Conservation (phyloP, 176 grass and related monocot species). For the Rhynchospora pubera region DNA sequence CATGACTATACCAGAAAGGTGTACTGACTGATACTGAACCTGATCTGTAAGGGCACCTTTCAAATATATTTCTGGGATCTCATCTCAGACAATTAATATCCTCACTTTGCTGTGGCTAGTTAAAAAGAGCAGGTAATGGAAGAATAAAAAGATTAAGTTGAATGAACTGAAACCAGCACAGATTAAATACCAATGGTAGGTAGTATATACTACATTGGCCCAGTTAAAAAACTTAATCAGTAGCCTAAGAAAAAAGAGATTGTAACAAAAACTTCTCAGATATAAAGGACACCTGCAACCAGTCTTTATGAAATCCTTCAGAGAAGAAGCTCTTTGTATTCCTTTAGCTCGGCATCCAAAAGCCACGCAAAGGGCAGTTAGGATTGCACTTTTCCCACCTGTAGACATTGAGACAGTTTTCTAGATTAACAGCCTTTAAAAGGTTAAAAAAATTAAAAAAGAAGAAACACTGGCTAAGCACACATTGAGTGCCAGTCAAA, state of each 20-base stretch:
- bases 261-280: background rate
- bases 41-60: background rate
- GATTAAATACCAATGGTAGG: background rate
- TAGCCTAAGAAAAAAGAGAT: background rate
- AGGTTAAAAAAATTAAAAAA: no score
- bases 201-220: background rate
- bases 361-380: constrained; percentile 81
- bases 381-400: constrained; percentile 90
- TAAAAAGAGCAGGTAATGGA: background rate
- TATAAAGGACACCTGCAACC: constrained; percentile 69
- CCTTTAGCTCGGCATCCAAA: constrained; percentile 82
- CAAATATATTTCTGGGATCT: background rate
- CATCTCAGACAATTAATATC: background rate
- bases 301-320: constrained; percentile 94
- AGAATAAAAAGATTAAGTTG: background rate
- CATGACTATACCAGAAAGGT: background rate
- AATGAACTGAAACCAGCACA: background rate
- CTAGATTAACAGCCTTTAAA: background rate
- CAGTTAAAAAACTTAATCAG: background rate
- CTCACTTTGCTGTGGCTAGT: background rate
- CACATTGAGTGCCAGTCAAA: no score
- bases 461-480: no score
- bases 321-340: constrained; percentile 60
- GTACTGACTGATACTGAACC: background rate
- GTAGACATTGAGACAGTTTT: background rate